phyloP scores from a whole-genome alignment of 441 rosid species.

The Croton setiger region DNA sequence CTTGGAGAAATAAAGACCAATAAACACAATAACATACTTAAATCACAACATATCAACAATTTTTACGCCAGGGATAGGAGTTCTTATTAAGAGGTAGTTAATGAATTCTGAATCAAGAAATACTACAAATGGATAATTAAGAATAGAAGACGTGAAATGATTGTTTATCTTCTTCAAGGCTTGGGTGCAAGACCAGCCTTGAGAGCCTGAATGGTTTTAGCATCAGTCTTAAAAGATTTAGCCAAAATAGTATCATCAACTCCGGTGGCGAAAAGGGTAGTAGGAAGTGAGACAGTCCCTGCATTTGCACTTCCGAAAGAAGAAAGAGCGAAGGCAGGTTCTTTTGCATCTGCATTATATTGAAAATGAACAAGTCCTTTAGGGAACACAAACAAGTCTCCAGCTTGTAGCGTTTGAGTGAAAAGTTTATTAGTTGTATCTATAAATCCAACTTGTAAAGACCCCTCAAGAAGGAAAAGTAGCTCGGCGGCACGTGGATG shows the following conservation, averaged over 20 bases:
- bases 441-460: constrained; percentile 32
- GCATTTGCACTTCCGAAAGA: constrained; percentile 36
- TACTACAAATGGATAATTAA: background rate
- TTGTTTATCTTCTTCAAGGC: background rate
- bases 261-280: constrained; percentile 26
- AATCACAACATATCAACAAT: background rate
- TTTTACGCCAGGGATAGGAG: background rate
- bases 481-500: constrained; percentile 39
- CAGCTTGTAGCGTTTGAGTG: constrained; percentile 30
- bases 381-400: constrained; percentile 32
- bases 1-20: too few relatives aligned
- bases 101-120: background rate
- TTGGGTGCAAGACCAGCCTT: constrained; percentile 33
- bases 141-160: background rate
- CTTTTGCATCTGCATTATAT: constrained; percentile 25
- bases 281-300: constrained; percentile 28
- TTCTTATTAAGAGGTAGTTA: background rate
- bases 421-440: constrained; percentile 38
- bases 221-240: constrained; percentile 30
- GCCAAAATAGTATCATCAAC: constrained; percentile 40
- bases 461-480: constrained; percentile 20
- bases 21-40: too few relatives aligned
- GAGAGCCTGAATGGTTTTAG: constrained; percentile 31
- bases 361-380: constrained; percentile 42
- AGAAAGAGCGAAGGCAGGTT: constrained; percentile 22